A percentile compares a stretch with the other conserved stretches of the same genome.
Conservation (phyloP, 306 rosid genomes). For the Quercus wislizeni region DNA sequence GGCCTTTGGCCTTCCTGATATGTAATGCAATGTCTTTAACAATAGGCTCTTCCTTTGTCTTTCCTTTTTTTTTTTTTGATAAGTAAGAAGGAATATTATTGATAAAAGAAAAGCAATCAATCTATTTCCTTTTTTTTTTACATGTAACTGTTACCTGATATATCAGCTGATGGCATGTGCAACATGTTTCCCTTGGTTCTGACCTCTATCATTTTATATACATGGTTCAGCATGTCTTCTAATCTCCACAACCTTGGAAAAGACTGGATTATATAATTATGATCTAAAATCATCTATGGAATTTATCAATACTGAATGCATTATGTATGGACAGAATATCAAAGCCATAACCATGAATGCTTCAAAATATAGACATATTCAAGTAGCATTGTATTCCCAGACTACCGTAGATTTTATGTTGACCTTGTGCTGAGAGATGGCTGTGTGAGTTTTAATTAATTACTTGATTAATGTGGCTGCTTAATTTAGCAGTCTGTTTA, state of each 20-base stretch:
- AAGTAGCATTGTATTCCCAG: not conserved
- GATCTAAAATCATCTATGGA: not conserved
- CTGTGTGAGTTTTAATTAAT: not conserved
- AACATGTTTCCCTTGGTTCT: not conserved
- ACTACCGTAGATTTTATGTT: not conserved
- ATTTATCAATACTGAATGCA: not conserved
- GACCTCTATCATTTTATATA: not conserved
- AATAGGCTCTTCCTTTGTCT: not conserved
- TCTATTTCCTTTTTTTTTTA: not conserved
- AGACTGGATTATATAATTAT: not conserved
- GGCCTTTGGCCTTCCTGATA: constrained; percentile 1
- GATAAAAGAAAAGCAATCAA: not conserved
- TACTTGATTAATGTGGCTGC: not conserved
- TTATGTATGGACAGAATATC: not conserved
- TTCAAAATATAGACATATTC: not conserved
- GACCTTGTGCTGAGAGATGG: not conserved
- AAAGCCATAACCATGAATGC: not conserved
- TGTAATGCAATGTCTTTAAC: not conserved
- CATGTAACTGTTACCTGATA: not conserved
- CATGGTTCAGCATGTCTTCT: not conserved
- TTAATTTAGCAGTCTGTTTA: no score
- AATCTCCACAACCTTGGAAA: not conserved
- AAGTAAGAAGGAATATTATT: no score
- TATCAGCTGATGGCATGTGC: not conserved
- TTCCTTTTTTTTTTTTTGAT: not conserved